phyloP scores from a whole-genome alignment of 2,329 filamentous ascomycete species.

The Botrytis aclada region DNA sequence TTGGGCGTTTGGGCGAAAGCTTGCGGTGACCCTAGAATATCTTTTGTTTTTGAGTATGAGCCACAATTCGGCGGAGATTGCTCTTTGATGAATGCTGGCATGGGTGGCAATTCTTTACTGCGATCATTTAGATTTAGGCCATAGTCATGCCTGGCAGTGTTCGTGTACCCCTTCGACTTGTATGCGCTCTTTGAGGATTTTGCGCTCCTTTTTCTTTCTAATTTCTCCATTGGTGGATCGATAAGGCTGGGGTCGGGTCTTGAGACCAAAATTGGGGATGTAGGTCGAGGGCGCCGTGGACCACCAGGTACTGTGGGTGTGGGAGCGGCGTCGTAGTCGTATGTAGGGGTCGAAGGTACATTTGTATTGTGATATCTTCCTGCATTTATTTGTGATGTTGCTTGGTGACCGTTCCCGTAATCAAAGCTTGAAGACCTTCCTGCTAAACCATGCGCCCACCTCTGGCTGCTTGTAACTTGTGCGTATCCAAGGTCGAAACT shows the following conservation, averaged over 20 bases:
- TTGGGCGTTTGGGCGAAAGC: slow-evolving; percentile 48
- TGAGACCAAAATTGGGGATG: slow-evolving; percentile 38
- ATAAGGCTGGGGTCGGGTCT: slow-evolving; percentile 25
- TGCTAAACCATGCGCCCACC: slow-evolving; percentile 49
- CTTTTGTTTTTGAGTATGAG: slow-evolving; percentile 47
- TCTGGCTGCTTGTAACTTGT: slow-evolving; percentile 56
- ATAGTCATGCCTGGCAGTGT: slow-evolving; percentile 37
- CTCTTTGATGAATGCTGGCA: slow-evolving; percentile 43
- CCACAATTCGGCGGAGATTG: slow-evolving; percentile 53
- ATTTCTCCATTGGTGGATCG: slow-evolving; percentile 38
- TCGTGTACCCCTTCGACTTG: slow-evolving; percentile 41
- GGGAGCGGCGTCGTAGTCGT: slow-evolving; percentile 76
- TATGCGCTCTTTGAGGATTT: slow-evolving; percentile 49
- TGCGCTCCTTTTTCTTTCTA: slow-evolving; percentile 56
- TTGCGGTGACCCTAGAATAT: slow-evolving; percentile 34
- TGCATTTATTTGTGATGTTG: slow-evolving; percentile 36
- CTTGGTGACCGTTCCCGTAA: slow-evolving; percentile 48
- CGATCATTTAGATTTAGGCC: slow-evolving; percentile 37
- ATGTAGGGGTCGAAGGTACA: slow-evolving; percentile 26
- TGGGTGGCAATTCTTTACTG: slow-evolving; percentile 32
- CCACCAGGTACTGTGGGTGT: slow-evolving; percentile 81
- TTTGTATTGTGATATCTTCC: slow-evolving; percentile 32
- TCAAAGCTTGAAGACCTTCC: slow-evolving; percentile 73
- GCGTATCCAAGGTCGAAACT: slow-evolving; percentile 64
- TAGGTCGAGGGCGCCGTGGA: slow-evolving; percentile 56